Percentiles rank a stretch among this genome's conserved stretches.
Conservation (phyloP, 139 green algal genomes). For the Tetraselmis striata region DNA sequence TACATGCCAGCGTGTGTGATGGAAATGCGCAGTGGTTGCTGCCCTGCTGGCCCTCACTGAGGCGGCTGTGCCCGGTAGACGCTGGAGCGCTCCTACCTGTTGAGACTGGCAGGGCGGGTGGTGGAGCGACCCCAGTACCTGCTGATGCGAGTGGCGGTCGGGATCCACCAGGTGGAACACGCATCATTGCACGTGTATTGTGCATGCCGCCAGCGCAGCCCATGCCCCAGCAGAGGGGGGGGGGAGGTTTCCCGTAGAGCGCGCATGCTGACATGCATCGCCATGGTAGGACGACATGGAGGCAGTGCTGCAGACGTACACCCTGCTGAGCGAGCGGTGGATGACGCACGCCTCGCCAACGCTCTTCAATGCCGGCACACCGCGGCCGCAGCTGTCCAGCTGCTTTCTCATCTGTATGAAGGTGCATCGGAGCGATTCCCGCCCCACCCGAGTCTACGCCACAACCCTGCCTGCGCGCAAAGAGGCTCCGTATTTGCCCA, state of each 20-base stretch:
- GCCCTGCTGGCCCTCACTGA: not conserved
- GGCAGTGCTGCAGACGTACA: constrained; percentile 23
- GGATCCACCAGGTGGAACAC: constrained; percentile 23
- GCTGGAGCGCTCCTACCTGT: constrained; percentile 21
- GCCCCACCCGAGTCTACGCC: no score
- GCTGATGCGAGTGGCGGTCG: constrained; percentile 33
- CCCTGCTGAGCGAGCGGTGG: constrained; percentile 10
- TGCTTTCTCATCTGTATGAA: constrained; percentile 33
- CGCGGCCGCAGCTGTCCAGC: constrained; percentile 12
- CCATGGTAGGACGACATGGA: constrained; percentile 12
- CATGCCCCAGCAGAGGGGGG: no score
- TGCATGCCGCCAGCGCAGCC: no score
- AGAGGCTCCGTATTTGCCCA: no score
- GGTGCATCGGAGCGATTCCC: no score
- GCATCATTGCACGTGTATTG: no score
- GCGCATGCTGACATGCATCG: no score
- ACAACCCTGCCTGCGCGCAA: no score
- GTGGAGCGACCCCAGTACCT: constrained; percentile 37
- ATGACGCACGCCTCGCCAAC: constrained; percentile 32
- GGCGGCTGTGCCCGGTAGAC: constrained; percentile 1
- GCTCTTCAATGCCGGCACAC: constrained; percentile 37
- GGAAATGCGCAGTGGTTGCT: not conserved
- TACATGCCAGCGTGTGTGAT: not conserved
- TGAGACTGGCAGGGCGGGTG: constrained; percentile 5
- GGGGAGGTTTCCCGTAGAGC: no score